phyloP scores from a whole-genome alignment of 176 grass and related monocot genomes.

The Hordeum vulgare region MorexV3_pseudomolecules_assembly NC_058518.1:505694749-505695248 shows the following conservation, averaged over 20 bases:
- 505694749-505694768: background rate
- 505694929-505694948: no score
- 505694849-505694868: background rate
- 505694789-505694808: background rate
- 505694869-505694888: background rate
- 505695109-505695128: background rate
- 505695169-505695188: background rate
- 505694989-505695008: no score
- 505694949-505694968: no score
- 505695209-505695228: background rate
- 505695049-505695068: background rate
- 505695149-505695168: background rate
- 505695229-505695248: no score
- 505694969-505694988: no score
- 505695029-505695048: no score
- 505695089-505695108: background rate
- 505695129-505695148: background rate
- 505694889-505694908: background rate
- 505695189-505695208: background rate
- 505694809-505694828: background rate
- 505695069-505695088: background rate
- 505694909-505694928: background rate
- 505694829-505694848: background rate
- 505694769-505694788: background rate
- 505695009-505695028: no score